phyloP scores from a whole-genome alignment of 2,329 filamentous ascomycete species.

The Aureobasidium sp. region DNA sequence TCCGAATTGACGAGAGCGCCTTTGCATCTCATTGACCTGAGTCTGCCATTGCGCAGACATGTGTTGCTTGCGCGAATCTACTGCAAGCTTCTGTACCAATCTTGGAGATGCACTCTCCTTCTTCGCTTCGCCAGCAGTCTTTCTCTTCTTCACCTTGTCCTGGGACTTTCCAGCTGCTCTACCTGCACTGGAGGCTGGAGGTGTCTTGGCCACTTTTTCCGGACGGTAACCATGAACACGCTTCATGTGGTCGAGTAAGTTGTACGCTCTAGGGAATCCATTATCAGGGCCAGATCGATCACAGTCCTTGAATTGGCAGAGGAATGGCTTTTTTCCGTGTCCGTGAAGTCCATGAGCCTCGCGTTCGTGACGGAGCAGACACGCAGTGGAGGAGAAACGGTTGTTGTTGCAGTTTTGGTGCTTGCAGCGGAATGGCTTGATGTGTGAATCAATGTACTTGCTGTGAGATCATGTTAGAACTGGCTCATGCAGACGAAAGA shows the following conservation, averaged over 20 bases:
- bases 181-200: conserved; percentile 6
- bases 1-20: neutral
- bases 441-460: conserved; percentile 94
- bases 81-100: neutral
- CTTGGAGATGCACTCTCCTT: conserved; percentile 6
- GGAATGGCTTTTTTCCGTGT: conserved; percentile 84
- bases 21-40: conserved; percentile 3
- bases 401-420: conserved; percentile 72
- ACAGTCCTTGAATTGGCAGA: conserved; percentile 81
- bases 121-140: neutral
- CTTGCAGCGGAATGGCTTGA: conserved; percentile 96
- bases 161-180: neutral
- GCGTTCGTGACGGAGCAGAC: conserved; percentile 86
- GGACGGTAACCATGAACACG: conserved; percentile 64
- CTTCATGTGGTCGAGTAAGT: conserved; percentile 94
- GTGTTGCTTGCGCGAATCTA: neutral
- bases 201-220: conserved; percentile 19
- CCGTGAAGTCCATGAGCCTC: conserved; percentile 95
- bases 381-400: conserved; percentile 91
- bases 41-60: conserved; percentile 4
- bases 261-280: conserved; percentile 93
- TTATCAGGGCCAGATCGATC: conserved; percentile 75
- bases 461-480: conserved; percentile 40
- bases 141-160: conserved; percentile 14
- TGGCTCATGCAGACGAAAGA: neutral